Evolutionary conservation across 352 stramenopile genomes (phyloP), one percentile per base, ranked within the genome.

Genomic region (Pythium monospermum): DNA sequence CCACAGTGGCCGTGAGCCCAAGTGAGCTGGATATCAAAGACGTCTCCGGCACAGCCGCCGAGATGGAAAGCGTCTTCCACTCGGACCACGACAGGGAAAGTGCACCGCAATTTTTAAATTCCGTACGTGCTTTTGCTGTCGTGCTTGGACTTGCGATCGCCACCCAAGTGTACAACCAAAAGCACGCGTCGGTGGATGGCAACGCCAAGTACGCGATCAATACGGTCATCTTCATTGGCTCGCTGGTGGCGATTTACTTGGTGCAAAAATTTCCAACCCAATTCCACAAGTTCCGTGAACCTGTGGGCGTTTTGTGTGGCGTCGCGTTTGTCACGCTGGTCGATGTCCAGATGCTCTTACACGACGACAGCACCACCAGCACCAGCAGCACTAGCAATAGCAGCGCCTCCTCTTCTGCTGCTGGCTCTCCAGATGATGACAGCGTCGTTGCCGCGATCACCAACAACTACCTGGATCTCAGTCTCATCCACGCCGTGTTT

Each of bases 21-120:
- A 30, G n/a, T 6, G n/a, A 43, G 18, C 33, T 33, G 18, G 64
- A 57, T 19, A 53, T 70, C 22, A 75, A 82, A 45, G 71, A 71
- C 25, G 54, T 80, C 21, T 55, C 53, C 4, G 61, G 75, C 27
- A 80, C 71, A 1, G 72, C 66, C 0, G 64, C 31, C 2, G 70
- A 86, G 50, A 84, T 84, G 75, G 72, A 86, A 41, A 67, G 12
- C 18, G 68, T 76, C 2, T 86, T 84, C 36, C 66, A 66, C 1
- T 48, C 49, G 6, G 71, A 86, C 23, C 66, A 82, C 32, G 71
- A 69, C 25, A 66, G 66, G 13, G 72, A 83, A 26, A 83, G 72
- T 33, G 69, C 57, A 6, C 68, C 64, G 0, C 71, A 84, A 47
- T 85, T 87, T 43, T 58, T 78, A 18, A 63, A 61, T 10, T 57